A percentile compares a stretch with the other conserved stretches of the same genome.
phyloP scores from a whole-genome alignment of 129 eudicot species.

The Scalesia atractyloides region DNA sequence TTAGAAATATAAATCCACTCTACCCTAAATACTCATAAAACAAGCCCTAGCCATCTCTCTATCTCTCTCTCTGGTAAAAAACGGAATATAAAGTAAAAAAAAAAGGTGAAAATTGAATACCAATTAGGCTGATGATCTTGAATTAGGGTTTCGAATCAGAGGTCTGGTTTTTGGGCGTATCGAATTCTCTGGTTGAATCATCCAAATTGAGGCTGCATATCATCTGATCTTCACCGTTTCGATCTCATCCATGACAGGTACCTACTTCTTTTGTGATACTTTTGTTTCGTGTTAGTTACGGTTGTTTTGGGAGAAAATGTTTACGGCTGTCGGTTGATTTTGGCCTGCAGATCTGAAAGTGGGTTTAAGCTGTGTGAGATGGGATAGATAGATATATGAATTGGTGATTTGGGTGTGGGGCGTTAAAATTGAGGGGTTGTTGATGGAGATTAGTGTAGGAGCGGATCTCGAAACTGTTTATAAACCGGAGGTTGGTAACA shows the following conservation, averaged over 20 bases:
- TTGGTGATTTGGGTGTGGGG: constrained; percentile 46
- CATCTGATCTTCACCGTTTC: constrained; percentile 38
- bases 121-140: constrained; percentile 38
- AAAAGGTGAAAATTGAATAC: constrained; percentile 25
- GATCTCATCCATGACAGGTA: constrained; percentile 45
- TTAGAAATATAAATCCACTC: neutral
- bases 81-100: neutral
- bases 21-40: constrained; percentile 18
- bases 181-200: constrained; percentile 23
- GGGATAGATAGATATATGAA: constrained; percentile 37
- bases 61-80: constrained; percentile 32
- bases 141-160: constrained; percentile 71
- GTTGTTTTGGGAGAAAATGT: neutral
- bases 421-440: constrained; percentile 51
- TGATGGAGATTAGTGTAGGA: constrained; percentile 80
- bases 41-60: constrained; percentile 37
- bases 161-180: constrained; percentile 27
- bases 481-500: constrained; percentile 37
- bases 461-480: constrained; percentile 60
- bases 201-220: constrained; percentile 19
- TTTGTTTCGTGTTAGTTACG: neutral
- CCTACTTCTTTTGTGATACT: constrained; percentile 11
- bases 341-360: constrained; percentile 70
- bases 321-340: constrained; percentile 20
- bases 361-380: constrained; percentile 45